phyloP scores from a whole-genome alignment of 345 rosid species.

The Arabidopsis arenosa region DNA sequence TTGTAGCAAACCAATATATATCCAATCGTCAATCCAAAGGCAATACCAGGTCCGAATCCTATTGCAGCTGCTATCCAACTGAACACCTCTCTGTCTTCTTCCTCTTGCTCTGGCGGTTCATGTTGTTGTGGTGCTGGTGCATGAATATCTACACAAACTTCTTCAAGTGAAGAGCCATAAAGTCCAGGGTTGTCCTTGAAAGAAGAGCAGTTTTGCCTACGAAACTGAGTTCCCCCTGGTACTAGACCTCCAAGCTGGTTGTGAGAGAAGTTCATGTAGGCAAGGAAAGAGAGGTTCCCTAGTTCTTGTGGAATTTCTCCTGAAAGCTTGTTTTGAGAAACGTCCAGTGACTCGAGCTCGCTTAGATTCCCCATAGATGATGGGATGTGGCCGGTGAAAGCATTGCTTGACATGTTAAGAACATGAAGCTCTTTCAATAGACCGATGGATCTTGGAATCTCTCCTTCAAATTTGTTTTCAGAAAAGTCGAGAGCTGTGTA shows the following conservation, averaged over 20 bases:
- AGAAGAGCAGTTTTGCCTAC: background rate
- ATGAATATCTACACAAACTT: slow-evolving; percentile 3
- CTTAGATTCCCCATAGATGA: slow-evolving; percentile 2
- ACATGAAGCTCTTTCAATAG: slow-evolving; percentile 10
- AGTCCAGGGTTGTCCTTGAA: background rate
- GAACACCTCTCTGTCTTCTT: slow-evolving; percentile 1
- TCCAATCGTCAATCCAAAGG: background rate
- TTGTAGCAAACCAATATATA: slow-evolving; percentile 5
- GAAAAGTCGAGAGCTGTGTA: slow-evolving; percentile 9
- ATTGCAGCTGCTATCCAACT: slow-evolving; percentile 11
- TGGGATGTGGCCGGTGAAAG: slow-evolving; percentile 8
- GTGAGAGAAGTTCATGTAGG: slow-evolving; percentile 6
- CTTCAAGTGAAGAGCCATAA: slow-evolving; percentile 14
- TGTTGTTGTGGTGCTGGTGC: background rate
- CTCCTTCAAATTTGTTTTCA: slow-evolving; percentile 3
- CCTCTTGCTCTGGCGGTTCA: background rate
- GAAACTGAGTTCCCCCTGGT: slow-evolving; percentile 4
- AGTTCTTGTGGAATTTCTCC: slow-evolving; percentile 16
- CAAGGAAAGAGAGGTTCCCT: slow-evolving; percentile 9
- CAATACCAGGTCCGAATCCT: slow-evolving; percentile 8
- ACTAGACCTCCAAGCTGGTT: slow-evolving; percentile 15
- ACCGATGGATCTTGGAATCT: slow-evolving; percentile 10
- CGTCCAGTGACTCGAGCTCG: background rate
- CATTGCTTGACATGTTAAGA: slow-evolving; percentile 15
- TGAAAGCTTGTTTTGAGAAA: background rate